Percentiles rank a stretch among this genome's conserved stretches.
phyloP scores from a whole-genome alignment of 768 basidiomycete species.

The Suillus hirtellus region DNA sequence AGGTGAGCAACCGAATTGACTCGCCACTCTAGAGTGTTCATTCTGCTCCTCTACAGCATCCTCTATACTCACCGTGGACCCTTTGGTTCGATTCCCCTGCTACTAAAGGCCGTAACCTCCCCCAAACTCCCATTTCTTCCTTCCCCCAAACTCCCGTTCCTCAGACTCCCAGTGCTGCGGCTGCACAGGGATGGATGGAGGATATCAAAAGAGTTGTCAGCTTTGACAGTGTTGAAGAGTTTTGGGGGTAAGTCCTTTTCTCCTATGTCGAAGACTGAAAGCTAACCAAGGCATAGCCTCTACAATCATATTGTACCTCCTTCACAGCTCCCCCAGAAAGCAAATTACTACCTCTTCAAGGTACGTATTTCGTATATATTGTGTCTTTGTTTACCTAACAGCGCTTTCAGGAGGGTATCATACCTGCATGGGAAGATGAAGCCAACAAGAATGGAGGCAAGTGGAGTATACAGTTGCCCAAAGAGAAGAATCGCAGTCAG shows the following conservation, averaged over 20 bases:
- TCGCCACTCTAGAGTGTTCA: slow-evolving; percentile 8
- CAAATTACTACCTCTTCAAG: slow-evolving; percentile 99
- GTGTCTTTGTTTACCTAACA: slow-evolving; percentile 10
- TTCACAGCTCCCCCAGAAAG: slow-evolving; percentile 88
- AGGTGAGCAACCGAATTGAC: slow-evolving; percentile 49
- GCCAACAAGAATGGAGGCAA: slow-evolving; percentile 98
- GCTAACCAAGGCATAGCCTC: slow-evolving; percentile 48
- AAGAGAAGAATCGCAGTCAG: slow-evolving; percentile 82
- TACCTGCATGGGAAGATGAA: slow-evolving; percentile 96
- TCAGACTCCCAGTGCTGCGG: slow-evolving; percentile 69
- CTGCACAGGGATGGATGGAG: slow-evolving; percentile 96
- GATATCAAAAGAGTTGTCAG: slow-evolving; percentile 95
- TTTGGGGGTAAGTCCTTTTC: slow-evolving; percentile 83
- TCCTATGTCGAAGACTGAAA: slow-evolving; percentile 1
- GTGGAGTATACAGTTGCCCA: slow-evolving; percentile 97
- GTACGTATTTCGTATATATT: slow-evolving; percentile 39
- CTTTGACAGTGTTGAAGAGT: slow-evolving; percentile 97
- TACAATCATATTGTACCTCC: slow-evolving; percentile 99
- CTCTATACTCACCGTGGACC: slow-evolving; percentile 92
- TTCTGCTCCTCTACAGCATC: slow-evolving; percentile 58
- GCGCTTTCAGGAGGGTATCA: slow-evolving; percentile 77
- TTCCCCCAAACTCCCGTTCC: slow-evolving; percentile 75
- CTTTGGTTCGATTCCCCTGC: slow-evolving; percentile 97
- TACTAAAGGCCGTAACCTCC: slow-evolving; percentile 86
- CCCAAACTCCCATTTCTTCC: slow-evolving; percentile 78